These are phyloP conservation scores for Gypsophila paniculata DNA, from an alignment of 179 eudicot species.

Conservation along the genomic window DNA sequence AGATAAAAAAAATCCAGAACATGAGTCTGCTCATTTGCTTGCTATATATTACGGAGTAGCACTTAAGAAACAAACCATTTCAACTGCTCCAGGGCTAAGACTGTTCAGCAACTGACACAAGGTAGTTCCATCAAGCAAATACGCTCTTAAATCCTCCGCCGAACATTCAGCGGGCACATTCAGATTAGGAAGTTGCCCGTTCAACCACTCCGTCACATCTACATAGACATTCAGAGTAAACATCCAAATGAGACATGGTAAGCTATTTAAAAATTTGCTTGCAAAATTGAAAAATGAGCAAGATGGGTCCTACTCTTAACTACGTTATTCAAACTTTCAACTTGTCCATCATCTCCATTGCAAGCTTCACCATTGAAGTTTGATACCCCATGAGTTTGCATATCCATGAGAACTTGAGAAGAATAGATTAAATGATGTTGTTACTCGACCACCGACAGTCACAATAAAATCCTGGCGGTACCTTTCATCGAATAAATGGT, in stretches of 20 bases:
- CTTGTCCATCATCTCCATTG: conserved; percentile 40
- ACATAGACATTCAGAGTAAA: conserved; percentile 2
- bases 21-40: neutral
- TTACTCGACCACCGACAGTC: neutral
- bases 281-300: conserved; percentile 8
- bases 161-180: conserved; percentile 38
- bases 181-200: conserved; percentile 34
- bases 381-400: conserved; percentile 35
- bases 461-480: neutral
- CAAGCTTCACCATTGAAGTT: conserved; percentile 17
- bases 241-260: conserved; percentile 12
- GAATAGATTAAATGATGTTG: neutral
- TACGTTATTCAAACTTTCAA: conserved; percentile 28
- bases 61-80: conserved; percentile 29
- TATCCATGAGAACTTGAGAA: conserved; percentile 64
- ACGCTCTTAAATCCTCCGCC: conserved; percentile 30
- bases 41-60: neutral
- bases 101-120: conserved; percentile 37
- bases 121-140: conserved; percentile 38
- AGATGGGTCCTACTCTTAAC: conserved; percentile 23
- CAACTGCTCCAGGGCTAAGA: conserved; percentile 39
- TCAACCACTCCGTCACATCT: conserved; percentile 40
- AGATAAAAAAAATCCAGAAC: neutral
- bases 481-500: neutral
- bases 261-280: neutral